Base-by-base conservation (phyloP, 2,329 filamentous ascomycete species). In the Nannizziopsis arthrosporioides region DNA sequence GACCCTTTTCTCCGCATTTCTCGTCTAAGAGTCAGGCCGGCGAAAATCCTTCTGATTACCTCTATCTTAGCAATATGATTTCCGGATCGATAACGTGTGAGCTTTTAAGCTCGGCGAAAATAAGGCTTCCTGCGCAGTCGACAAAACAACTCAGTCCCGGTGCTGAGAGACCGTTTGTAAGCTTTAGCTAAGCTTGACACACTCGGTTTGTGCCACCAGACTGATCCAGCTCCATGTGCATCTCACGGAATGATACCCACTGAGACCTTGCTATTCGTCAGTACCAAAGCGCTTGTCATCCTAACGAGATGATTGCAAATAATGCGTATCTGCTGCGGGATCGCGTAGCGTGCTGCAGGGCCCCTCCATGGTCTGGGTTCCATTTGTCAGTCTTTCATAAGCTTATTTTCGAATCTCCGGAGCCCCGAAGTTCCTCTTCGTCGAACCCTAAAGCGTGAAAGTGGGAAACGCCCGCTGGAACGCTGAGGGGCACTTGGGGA, bases 371-470 rank as follows among this genome's bases (percentile, higher is more conserved):
- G 22, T 27, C 22, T 27, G 7, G 7, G 22, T 27, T 27, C 22
- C 17, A 45, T 46, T 40, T 46, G 44, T 46, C 44, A 46, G 44
- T 17, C 11, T 19, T 34, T 32, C 22, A 46, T 40, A 46, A 46
- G 44, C 44, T 14, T 2, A 19, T 14, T 9, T n/a, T 15, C 14
- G 18, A 7, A 22, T 10, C 3, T n/a, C 22, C 27, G 17, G 15
- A 12, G 6, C 36, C 36, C 22, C 22, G 22, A 27, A 27, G 22
- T 27, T 27, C 7, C 22, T 27, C 22, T 27, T 27, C 22, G 22
- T 27, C 17, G 35, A 37, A 37, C 35, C 11, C 35, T 8, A 37
- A 37, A 37, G 22, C 3, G 7, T 27, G 22, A 27, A 27, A 27
- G 22, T 27, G 22, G 22, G 22, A 27, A 27, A 27, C 22, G 4